phyloP scores from a whole-genome alignment of 352 stramenopile species.

The Phytopythium litorale region DNA sequence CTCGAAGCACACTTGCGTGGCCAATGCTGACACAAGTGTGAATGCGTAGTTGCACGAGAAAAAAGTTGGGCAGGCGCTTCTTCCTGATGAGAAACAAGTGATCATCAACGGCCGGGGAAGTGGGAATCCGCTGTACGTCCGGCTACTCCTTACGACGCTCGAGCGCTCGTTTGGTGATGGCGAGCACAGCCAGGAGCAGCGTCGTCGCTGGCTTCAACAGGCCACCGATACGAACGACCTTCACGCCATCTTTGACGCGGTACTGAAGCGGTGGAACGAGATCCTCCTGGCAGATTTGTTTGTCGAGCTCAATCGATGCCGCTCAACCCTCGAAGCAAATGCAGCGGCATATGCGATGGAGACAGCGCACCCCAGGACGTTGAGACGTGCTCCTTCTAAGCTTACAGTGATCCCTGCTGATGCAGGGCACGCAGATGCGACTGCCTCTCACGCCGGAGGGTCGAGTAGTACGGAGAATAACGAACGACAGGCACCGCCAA shows the following conservation, averaged over 20 bases:
- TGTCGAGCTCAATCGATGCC: conserved; percentile 29
- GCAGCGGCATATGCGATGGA: neutral
- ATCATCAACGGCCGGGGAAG: conserved; percentile 50
- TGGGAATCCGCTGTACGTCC: conserved; percentile 63
- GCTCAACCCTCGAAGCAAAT: conserved; percentile 4
- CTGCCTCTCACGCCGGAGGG: neutral
- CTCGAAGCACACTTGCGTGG: neutral
- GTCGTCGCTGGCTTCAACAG: conserved; percentile 41
- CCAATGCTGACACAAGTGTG: neutral
- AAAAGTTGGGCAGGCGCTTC: conserved; percentile 17
- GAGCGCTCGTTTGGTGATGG: conserved; percentile 32
- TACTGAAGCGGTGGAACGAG: conserved; percentile 77
- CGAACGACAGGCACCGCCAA: neutral
- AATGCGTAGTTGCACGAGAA: conserved; percentile 30
- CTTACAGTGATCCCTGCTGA: neutral
- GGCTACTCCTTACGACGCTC: conserved; percentile 55
- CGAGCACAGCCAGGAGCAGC: conserved; percentile 16
- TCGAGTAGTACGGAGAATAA: neutral
- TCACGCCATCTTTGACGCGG: conserved; percentile 49
- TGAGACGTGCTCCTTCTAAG: conserved; percentile 5
- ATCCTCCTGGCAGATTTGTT: conserved; percentile 59
- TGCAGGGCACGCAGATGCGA: neutral
- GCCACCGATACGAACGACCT: conserved; percentile 36
- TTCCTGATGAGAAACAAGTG: conserved; percentile 34
- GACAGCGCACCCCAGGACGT: conserved; percentile 3